These are phyloP conservation scores for Podaxis mareebaensis DNA, from an alignment of 768 basidiomycete species.

Conservation along the genomic window DNA sequence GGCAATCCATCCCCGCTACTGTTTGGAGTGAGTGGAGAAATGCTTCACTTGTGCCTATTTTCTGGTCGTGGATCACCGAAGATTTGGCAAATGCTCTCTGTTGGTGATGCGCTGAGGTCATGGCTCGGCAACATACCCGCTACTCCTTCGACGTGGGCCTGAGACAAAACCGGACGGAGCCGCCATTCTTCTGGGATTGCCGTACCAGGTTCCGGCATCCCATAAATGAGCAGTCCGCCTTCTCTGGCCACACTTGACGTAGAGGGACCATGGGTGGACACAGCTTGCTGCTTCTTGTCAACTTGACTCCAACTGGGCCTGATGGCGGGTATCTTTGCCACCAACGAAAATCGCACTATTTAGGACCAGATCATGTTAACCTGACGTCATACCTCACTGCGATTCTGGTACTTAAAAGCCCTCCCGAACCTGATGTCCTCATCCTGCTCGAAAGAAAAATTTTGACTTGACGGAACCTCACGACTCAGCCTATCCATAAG, in stretches of 20 bases:
- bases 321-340: conserved; percentile 4
- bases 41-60: not conserved
- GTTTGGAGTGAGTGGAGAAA: conserved; percentile 10
- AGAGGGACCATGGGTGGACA: not conserved
- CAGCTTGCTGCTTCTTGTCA: not conserved
- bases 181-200: not conserved
- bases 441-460: not conserved
- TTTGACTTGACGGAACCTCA: not conserved
- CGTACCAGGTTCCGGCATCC: not conserved
- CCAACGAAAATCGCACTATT: conserved; percentile 7
- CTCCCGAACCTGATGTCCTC: not conserved
- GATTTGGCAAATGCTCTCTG: not conserved
- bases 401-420: conserved; percentile 7
- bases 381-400: conserved; percentile 12
- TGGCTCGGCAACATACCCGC: not conserved
- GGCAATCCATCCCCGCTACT: conserved; percentile 3
- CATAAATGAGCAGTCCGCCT: not conserved
- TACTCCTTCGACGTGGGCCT: not conserved
- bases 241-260: conserved; percentile 3
- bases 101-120: not conserved
- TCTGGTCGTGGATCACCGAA: not conserved
- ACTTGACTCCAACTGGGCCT: conserved; percentile 1
- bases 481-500: not conserved
- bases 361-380: not conserved
- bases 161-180: not conserved